Conservation (phyloP, 2,329 filamentous ascomycete species). For the Talaromyces sp. region DNA sequence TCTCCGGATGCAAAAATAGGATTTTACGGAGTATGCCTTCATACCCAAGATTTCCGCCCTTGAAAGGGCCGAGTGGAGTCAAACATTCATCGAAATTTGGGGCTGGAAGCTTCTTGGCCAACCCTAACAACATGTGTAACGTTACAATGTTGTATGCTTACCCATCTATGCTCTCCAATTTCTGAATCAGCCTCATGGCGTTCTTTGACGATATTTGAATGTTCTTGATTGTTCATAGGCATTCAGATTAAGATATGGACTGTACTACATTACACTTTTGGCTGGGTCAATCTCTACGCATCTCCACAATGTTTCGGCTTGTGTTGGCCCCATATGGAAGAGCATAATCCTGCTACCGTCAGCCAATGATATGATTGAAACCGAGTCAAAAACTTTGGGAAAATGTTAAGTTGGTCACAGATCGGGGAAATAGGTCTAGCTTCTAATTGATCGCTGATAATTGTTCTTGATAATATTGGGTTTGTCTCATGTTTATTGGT, state of each 20-base stretch:
- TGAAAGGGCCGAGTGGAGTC: neutral
- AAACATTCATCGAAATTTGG: neutral
- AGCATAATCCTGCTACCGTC: neutral
- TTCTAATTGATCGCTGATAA: neutral
- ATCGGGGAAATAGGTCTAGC: neutral
- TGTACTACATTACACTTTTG: conserved; percentile 5
- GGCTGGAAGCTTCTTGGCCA: neutral
- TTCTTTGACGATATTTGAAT: neutral
- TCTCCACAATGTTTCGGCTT: neutral
- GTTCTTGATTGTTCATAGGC: neutral
- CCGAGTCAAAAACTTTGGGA: neutral
- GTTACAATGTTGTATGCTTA: conserved; percentile 3
- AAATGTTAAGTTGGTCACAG: neutral
- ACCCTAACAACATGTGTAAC: neutral
- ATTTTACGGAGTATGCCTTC: neutral
- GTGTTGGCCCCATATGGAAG: neutral
- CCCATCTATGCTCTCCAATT: neutral
- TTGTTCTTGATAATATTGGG: neutral
- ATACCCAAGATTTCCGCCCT: neutral
- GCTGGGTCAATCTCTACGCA: neutral
- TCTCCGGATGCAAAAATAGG: neutral
- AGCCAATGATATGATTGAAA: neutral
- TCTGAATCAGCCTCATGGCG: neutral
- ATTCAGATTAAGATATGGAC: neutral
- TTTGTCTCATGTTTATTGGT: neutral